Percentiles rank a stretch among this genome's conserved stretches.
Evolutionary conservation across 1,139 yeast species (phyloP).

Genomic region (Debaryomyces robertsiae): DNA sequence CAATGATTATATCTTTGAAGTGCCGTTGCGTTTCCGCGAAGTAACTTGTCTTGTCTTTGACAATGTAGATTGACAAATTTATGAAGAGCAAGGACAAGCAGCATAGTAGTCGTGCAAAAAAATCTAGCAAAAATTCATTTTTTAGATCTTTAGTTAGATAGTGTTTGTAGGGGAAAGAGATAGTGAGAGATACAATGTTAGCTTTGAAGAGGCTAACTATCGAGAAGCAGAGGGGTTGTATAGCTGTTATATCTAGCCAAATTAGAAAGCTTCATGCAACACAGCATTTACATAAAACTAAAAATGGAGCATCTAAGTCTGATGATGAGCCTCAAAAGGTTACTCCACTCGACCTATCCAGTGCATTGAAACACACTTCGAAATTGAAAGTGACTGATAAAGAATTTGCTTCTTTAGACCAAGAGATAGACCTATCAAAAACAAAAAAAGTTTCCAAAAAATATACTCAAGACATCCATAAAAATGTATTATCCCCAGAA

Average conservation of each 20-base stretch:
- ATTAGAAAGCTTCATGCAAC: slow-evolving; percentile 1
- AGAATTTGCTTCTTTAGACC: slow-evolving; percentile 16
- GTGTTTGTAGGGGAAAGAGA: not conserved
- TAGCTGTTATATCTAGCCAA: slow-evolving; percentile 1
- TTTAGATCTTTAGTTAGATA: not conserved
- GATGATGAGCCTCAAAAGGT: slow-evolving; percentile 11
- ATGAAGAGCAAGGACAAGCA: not conserved
- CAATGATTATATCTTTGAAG: not conserved
- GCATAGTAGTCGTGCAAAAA: not conserved
- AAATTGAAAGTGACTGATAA: slow-evolving; percentile 15
- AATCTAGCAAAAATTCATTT: slow-evolving; percentile 1
- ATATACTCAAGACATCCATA: slow-evolving; percentile 15
- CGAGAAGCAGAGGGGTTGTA: not conserved
- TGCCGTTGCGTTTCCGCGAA: not conserved
- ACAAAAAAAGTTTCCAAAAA: slow-evolving; percentile 11
- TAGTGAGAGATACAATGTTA: slow-evolving; percentile 4
- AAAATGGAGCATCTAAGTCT: slow-evolving; percentile 3
- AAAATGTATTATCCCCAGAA: slow-evolving; percentile 15
- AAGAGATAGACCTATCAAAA: slow-evolving; percentile 13
- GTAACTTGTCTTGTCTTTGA: not conserved
- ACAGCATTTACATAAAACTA: slow-evolving; percentile 1
- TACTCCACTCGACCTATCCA: slow-evolving; percentile 15
- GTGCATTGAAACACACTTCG: slow-evolving; percentile 17
- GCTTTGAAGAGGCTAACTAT: slow-evolving; percentile 6
- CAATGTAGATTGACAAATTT: too few species aligned